Base-by-base conservation (phyloP, 805 yeast genomes). In the Candida broadrunensis region DNA sequence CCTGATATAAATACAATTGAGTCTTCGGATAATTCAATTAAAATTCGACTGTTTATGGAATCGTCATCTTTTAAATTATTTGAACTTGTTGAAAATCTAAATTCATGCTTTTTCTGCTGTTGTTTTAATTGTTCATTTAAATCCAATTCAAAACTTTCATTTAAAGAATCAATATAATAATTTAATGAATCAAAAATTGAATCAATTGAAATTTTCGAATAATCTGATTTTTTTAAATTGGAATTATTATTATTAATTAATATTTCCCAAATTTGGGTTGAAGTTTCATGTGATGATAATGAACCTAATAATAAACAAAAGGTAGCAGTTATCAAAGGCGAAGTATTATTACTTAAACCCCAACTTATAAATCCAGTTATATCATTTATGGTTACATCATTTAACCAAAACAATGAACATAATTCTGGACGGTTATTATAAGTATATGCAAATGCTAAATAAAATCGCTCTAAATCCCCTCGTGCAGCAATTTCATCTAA, bases 391-490 rank as follows among this genome's bases (percentile, higher is more conserved):
- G 37, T 38, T 16, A 53, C 58, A 11, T 63, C 69, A 7, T 56
- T 52, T 0, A 52, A 44, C 95, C 96, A 90, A 54, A 87, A 85
- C 11, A 65, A 62, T 1, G 70, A 53, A 12, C 85, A 75, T 6
- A 82, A 63, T 1, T 74, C 73, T 1, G 82, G 79, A 42, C 95
- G 71, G 14, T 77, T 72, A 20, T 75, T 67, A 57, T 84, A 89
- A 6, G 88, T 70, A 56, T 77, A 85, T 33, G 82, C 83, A 43
- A 88, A 70, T 2, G 91, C 75, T 47, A 90, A 56, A 54, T 88
- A 90, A 53, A 91, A 87, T 46, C 96, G 72, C 58, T 93, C 99
- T 29, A 93, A 65, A 48, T 93, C 97, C 0, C 91, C 87, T 50
- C 83, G 80, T 19, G 83, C 79, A 1, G 88, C 74, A 15, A 85